Base-by-base conservation (phyloP, 2,329 filamentous ascomycete species). In the Colletotrichum sp. region DNA sequence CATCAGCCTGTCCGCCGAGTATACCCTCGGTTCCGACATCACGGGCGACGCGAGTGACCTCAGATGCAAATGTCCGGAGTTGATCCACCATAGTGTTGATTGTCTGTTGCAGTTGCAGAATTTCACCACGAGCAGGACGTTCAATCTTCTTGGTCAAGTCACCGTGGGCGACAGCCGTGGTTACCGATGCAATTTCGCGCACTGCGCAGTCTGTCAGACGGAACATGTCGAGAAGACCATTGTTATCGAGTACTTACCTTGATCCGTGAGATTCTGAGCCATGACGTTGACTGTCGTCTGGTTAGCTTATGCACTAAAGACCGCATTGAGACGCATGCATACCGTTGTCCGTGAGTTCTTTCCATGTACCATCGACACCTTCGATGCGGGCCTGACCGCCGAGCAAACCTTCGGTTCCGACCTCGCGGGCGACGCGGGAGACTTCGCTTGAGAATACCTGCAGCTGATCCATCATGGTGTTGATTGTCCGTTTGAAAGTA, bases 391-490 rank as follows among this genome's bases (percentile, higher is more conserved):
- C 96, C 84, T 98, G 96, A 59, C 96, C 96, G 81, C 96, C 96
- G 57, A 98, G 92, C 78, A 97, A 94, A 82, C 96, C 96, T 85
- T 98, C 96, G 15, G 96, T 98, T 80, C 96, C 96, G 88, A 98
- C 96, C 85, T 98, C 96, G 84, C 95, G 94, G 69, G 96, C 96
- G 79, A 98, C 93, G 79, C 95, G 94, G 39, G 96, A 98, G 81
- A 98, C 96, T 87, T 98, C 96, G 85, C 95, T 98, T 78, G 96
- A 96, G 85, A 98, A 98, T 76, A 98, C 95, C 83, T 98, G 96
- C 75, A 98, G 90, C 85, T 98, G 96, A 83, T 98, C 96, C 92
- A 98, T 98, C 96, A 98, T 98, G 79, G 95, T 98, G 84, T 98
- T 98, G 87, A 98, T 98, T 77, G 96, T 98, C 81, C 95, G 93